Evolutionary conservation across 352 stramenopile genomes (phyloP).

Genomic region (Globisporangium okanoganense): DNA sequence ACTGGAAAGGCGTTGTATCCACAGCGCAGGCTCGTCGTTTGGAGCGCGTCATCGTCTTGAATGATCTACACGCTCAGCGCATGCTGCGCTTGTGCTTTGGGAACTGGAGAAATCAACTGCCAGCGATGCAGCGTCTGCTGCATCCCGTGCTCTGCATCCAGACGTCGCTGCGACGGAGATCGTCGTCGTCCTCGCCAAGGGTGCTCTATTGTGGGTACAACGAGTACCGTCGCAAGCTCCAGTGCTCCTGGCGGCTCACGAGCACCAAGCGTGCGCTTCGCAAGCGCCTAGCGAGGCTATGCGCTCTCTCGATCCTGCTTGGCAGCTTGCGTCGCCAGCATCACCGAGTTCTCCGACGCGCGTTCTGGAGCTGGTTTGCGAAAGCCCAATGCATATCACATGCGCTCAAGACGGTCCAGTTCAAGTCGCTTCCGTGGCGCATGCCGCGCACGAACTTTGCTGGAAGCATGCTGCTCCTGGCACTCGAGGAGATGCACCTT

Average conservation of each 20-base stretch:
- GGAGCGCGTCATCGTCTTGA: background rate
- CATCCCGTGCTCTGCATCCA: conserved; percentile 17
- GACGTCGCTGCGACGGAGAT: background rate
- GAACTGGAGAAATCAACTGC: conserved; percentile 4
- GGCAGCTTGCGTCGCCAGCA: conserved; percentile 26
- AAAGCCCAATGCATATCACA: conserved; percentile 23
- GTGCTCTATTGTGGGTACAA: conserved; percentile 11
- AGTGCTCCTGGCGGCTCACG: conserved; percentile 5
- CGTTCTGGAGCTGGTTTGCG: conserved; percentile 51
- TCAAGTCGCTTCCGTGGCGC: conserved; percentile 21
- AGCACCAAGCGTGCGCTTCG: background rate
- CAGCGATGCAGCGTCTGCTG: background rate
- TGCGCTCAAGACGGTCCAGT: conserved; percentile 16
- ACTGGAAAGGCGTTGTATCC: background rate
- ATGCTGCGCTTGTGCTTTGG: background rate
- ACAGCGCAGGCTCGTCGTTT: background rate
- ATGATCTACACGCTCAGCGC: background rate
- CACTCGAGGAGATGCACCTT: conserved; percentile 28
- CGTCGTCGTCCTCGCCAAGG: background rate
- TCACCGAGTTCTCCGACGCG: conserved; percentile 18
- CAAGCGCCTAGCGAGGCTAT: background rate
- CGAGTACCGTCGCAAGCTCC: conserved; percentile 2
- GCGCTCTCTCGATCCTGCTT: conserved; percentile 19
- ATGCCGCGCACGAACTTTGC: conserved; percentile 9
- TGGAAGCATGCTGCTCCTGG: conserved; percentile 26